Evolutionary conservation across 2,329 filamentous ascomycete genomes (phyloP).

Genomic region (Aspergillus transmontanensis): DNA sequence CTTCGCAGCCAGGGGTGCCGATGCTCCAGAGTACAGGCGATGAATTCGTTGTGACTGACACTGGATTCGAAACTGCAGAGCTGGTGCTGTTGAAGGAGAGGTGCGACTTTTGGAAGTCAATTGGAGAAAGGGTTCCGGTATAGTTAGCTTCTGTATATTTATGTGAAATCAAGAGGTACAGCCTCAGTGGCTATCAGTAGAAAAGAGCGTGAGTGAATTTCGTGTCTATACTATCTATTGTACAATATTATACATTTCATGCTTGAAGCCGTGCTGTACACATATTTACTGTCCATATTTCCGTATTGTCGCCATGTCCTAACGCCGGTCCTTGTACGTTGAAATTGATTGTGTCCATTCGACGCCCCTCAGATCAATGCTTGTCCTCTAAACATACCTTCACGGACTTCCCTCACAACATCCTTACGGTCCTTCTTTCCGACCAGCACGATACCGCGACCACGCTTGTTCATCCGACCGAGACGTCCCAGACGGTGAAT

Average conservation of each 20-base stretch:
- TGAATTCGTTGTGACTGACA: conserved; percentile 55
- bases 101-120: conserved; percentile 58
- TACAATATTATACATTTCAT: conserved; percentile 14
- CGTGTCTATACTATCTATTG: conserved; percentile 14
- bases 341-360: not conserved
- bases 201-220: not conserved
- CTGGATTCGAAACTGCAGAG: conserved; percentile 47
- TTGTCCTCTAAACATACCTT: conserved; percentile 82
- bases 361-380: conserved; percentile 63
- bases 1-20: conserved; percentile 47
- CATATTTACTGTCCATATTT: not conserved
- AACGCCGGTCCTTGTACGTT: conserved; percentile 10
- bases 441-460: conserved; percentile 85
- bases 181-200: not conserved
- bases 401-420: conserved; percentile 86
- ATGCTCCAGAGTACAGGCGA: conserved; percentile 38
- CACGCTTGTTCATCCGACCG: conserved; percentile 88
- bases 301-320: conserved; percentile 2
- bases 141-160: conserved; percentile 21
- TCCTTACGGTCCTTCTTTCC: conserved; percentile 88
- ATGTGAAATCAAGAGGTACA: not conserved
- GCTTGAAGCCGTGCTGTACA: conserved; percentile 4
- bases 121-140: conserved; percentile 52
- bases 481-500: conserved; percentile 93
- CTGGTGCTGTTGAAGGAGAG: conserved; percentile 47